Percentiles rank a stretch among this genome's conserved stretches.
These are phyloP conservation scores for Botrytis cinerea DNA, from an alignment of 2,329 filamentous ascomycete genomes.

Conservation along the genomic window DNA sequence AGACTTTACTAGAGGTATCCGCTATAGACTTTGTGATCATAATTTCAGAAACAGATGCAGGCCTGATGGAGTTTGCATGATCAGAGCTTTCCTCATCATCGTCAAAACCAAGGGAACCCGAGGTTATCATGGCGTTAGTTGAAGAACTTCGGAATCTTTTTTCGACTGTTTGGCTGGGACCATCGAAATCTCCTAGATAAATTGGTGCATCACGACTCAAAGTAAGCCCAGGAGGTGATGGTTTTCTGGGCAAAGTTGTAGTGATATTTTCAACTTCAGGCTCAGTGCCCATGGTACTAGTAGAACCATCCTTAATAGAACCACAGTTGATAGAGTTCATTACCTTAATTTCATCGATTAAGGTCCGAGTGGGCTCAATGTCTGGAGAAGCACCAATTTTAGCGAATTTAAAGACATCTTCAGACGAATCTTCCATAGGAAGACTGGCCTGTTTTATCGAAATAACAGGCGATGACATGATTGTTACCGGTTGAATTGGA, in stretches of 20 bases:
- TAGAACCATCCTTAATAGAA: too few species aligned
- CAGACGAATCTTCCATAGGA: background rate
- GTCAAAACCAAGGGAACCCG: background rate
- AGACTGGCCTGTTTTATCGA: background rate
- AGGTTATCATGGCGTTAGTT: background rate
- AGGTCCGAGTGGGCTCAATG: background rate
- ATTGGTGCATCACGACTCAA: conserved; percentile 3
- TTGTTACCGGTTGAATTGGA: background rate
- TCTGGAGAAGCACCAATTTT: background rate
- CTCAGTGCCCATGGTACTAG: background rate
- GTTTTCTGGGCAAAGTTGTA: background rate
- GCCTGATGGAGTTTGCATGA: background rate
- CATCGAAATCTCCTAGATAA: background rate
- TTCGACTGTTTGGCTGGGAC: too few species aligned
- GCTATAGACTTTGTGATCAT: background rate
- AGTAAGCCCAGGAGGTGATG: background rate
- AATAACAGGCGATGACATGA: background rate
- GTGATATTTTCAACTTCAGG: background rate
- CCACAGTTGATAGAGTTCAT: background rate
- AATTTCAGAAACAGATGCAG: background rate
- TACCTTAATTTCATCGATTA: background rate
- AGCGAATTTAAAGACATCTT: background rate
- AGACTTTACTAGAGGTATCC: background rate
- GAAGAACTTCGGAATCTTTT: conserved; percentile 14
- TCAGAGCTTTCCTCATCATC: background rate